Conservation (phyloP, 306 rosid species). For the Coriaria nepalensis region DNA sequence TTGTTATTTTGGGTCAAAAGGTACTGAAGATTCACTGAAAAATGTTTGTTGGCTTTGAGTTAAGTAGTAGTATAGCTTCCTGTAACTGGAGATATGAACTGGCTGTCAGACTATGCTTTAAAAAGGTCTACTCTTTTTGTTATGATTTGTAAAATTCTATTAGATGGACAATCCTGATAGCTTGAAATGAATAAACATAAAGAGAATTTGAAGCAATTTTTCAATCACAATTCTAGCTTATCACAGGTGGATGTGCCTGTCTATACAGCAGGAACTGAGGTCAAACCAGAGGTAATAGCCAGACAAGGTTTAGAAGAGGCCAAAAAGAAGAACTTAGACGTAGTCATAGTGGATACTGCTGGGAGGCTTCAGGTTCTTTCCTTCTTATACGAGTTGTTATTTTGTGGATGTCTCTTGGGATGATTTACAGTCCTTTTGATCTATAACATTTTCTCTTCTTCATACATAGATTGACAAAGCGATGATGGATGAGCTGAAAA, state of each 20-base stretch:
- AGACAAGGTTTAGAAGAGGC: conserved; percentile 91
- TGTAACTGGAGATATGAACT: no score
- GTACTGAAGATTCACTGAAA: conserved; percentile 23
- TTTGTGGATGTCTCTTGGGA: conserved; percentile 15
- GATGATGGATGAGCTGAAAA: conserved; percentile 97
- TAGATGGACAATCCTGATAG: no score
- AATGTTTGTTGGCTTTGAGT: not conserved
- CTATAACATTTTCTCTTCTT: conserved; percentile 6
- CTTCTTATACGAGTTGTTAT: no score
- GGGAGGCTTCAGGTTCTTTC: conserved; percentile 99
- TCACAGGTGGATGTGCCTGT: conserved; percentile 90
- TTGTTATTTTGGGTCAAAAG: conserved; percentile 85
- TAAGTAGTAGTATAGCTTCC: not conserved
- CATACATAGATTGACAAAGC: conserved; percentile 73
- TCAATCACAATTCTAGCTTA: conserved; percentile 31
- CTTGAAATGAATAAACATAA: no score
- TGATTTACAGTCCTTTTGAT: conserved; percentile 8
- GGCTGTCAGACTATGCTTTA: no score
- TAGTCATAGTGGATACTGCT: conserved; percentile 89
- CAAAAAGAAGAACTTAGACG: conserved; percentile 75
- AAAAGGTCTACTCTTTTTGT: no score
- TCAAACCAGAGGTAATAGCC: conserved; percentile 81
- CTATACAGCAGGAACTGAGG: conserved; percentile 76
- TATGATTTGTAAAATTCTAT: no score
- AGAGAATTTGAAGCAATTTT: no score